phyloP scores from a whole-genome alignment of 148 eudicot genomes.

The Cornus controversa region DNA sequence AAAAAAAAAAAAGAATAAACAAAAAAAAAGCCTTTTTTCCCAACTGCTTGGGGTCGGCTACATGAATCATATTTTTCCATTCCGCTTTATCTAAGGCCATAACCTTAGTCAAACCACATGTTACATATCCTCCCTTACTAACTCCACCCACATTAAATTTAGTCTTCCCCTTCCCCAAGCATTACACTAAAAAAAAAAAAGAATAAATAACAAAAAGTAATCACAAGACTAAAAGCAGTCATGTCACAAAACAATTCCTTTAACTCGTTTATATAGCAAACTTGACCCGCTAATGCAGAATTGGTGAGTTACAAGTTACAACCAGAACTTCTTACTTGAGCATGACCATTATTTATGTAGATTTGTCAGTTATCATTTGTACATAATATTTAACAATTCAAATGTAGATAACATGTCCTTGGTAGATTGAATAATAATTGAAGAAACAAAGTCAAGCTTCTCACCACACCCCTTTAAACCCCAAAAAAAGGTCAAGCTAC shows the following conservation, averaged over 20 bases:
- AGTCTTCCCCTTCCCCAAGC: too few relatives aligned
- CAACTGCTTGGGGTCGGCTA: too few relatives aligned
- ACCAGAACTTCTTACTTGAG: background rate
- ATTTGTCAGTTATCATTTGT: background rate
- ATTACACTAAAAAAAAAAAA: too few relatives aligned
- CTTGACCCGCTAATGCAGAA: background rate
- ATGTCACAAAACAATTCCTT: background rate
- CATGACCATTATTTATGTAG: background rate
- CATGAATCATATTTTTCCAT: too few relatives aligned
- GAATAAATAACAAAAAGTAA: too few relatives aligned
- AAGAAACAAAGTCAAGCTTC: background rate
- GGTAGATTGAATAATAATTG: background rate
- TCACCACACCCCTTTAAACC: background rate
- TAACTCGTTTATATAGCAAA: background rate
- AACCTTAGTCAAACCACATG: too few relatives aligned
- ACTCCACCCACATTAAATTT: too few relatives aligned
- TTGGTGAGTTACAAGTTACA: background rate
- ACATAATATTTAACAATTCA: background rate
- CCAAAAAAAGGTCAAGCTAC: background rate
- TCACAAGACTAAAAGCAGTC: background rate
- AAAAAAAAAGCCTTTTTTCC: too few relatives aligned
- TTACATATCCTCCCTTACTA: too few relatives aligned
- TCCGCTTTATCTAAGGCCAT: too few relatives aligned
- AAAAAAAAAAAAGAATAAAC: background rate
- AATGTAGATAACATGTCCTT: background rate